Base-by-base conservation (phyloP, 345 rosid genomes). In the Aethionema arabicum region DNA sequence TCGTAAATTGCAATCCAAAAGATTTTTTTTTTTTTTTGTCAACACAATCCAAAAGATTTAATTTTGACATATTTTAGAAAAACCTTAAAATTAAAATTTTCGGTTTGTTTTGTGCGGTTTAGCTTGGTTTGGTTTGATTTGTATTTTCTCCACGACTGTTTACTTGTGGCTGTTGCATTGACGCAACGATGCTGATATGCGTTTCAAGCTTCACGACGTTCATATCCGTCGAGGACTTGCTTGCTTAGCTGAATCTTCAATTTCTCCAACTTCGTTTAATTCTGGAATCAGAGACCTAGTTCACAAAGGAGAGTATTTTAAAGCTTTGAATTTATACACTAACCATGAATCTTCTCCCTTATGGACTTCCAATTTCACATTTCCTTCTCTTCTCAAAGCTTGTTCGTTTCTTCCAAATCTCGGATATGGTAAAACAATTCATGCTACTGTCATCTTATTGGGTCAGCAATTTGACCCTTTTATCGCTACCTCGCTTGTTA, bases 301-400 rank as follows among this genome's bases (percentile, higher is more conserved):
- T 62, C 77, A 70, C 15, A 78, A 52, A 58, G 78, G 79, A 36
- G 76, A 60, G 35, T 58, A 68, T 74, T 12, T 61, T 32, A 75
- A 79, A 59, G 90, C 88, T 68, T 73, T 85, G 59, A 67, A 78
- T 53, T 36, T 79, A 14, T 83, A 77, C 79, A 72, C 83, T 21
- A 52, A 60, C 45, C 69, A 63, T 51, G 69, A 62, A 0, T 33
- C 69, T 35, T 67, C 79, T 56, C 85, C 82, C 4, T 65, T 59
- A 5, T 58, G 27, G 1, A 63, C 77, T 48, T 69, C 83, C 41
- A 64, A 63, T 48, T 86, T 82, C 81, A 67, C 79, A 56, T 86
- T 72, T 63, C 91, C 91, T 59, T 81, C 87, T 39, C 81, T 86
- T 52, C 83, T 86, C 59, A 86, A 81, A 60, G 92, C 85, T 70